Percentiles rank a stretch among this genome's conserved stretches.
Conservation (phyloP, 345 rosid genomes). For the Hypericum androsaemum region DNA sequence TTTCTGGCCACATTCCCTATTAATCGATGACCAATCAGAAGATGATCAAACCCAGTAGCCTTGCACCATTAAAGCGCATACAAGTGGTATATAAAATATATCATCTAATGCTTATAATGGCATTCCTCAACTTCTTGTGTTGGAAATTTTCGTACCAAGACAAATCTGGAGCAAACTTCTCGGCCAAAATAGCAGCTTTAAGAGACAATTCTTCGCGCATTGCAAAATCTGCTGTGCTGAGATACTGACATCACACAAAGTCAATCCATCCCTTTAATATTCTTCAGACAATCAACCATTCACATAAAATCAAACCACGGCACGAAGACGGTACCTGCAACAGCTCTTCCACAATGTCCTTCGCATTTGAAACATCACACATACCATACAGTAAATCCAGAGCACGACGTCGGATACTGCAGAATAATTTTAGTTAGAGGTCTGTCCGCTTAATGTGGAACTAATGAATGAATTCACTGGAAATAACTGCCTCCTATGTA, state of each 20-base stretch:
- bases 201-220: conserved; percentile 99
- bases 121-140: too few species aligned
- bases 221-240: conserved; percentile 90
- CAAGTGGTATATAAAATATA: too few species aligned
- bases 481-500: too few species aligned
- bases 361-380: conserved; percentile 98
- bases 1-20: too few species aligned
- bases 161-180: conserved; percentile 98
- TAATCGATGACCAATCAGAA: too few species aligned
- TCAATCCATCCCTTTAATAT: conserved; percentile 9
- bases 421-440: conserved; percentile 8
- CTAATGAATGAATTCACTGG: too few species aligned
- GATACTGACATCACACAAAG: conserved; percentile 52
- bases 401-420: conserved; percentile 98
- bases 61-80: too few species aligned
- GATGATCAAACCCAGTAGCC: too few species aligned
- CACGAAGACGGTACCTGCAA: conserved; percentile 53
- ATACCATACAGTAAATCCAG: conserved; percentile 97
- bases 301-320: too few species aligned
- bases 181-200: conserved; percentile 98
- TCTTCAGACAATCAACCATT: background rate
- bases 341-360: conserved; percentile 98
- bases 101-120: too few species aligned
- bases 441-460: too few species aligned
- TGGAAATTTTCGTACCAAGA: conserved; percentile 60